These are phyloP conservation scores for Agaricus blazei DNA, from an alignment of 768 basidiomycete genomes.

Conservation along the genomic window DNA sequence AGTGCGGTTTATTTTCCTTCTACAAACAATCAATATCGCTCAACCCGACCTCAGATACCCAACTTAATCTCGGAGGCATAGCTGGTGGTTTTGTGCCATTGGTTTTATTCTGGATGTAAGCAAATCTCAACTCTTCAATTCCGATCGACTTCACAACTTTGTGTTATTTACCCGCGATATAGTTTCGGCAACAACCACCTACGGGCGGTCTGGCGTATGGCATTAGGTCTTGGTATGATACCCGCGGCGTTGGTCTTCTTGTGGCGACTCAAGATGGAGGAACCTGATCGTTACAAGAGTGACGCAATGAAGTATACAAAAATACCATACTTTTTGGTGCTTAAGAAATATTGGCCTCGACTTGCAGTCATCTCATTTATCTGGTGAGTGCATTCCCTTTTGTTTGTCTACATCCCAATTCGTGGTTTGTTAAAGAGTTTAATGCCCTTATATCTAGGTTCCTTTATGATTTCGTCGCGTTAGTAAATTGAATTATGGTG, in stretches of 20 bases:
- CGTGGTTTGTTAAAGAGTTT: neutral
- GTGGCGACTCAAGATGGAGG: constrained; percentile 84
- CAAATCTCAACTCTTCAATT: constrained; percentile 8
- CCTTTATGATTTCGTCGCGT: constrained; percentile 78
- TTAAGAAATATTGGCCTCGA: constrained; percentile 77
- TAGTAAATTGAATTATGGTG: constrained; percentile 20
- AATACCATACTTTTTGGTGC: constrained; percentile 72
- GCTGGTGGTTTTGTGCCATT: constrained; percentile 77
- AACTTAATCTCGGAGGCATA: constrained; percentile 86
- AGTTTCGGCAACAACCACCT: constrained; percentile 79
- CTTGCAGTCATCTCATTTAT: constrained; percentile 68
- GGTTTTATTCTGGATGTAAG: constrained; percentile 85
- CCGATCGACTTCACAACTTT: neutral
- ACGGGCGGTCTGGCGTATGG: constrained; percentile 81
- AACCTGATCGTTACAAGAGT: constrained; percentile 68
- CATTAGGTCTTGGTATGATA: constrained; percentile 77
- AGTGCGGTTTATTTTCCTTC: constrained; percentile 42
- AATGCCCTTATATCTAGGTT: constrained; percentile 36
- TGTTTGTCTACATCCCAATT: neutral
- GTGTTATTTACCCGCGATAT: neutral
- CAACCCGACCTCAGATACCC: constrained; percentile 43
- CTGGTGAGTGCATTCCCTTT: constrained; percentile 45
- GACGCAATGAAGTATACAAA: constrained; percentile 72
- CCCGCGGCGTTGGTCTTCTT: constrained; percentile 76
- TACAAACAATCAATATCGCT: neutral